Conservation (phyloP, 2,329 filamentous ascomycete genomes). For the Colletotrichum sublineola region DNA sequence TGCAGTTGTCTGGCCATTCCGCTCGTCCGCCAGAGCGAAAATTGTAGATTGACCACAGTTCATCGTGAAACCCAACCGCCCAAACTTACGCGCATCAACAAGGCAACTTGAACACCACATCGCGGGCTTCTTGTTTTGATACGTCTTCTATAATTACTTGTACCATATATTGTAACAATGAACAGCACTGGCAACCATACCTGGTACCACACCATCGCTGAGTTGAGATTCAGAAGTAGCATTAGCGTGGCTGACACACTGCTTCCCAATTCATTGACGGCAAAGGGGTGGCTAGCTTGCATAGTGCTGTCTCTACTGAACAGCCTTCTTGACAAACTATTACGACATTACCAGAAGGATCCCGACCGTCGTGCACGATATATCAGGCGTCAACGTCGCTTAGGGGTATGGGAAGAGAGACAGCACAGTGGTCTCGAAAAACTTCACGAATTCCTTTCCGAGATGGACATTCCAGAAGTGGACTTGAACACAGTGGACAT, state of each 20-base stretch:
- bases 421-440: constrained; percentile 34
- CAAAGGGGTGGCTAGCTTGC: constrained; percentile 31
- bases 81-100: no score
- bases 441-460: constrained; percentile 28
- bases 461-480: constrained; percentile 29
- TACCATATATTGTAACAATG: not conserved
- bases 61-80: not conserved
- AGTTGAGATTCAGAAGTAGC: constrained; percentile 5
- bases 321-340: constrained; percentile 15
- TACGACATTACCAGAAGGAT: constrained; percentile 18
- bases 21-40: not conserved
- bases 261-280: constrained; percentile 14
- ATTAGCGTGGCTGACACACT: not conserved
- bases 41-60: not conserved
- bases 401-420: constrained; percentile 33
- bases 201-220: constrained; percentile 19
- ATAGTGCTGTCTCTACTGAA: constrained; percentile 24
- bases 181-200: constrained; percentile 12
- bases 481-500: constrained; percentile 36
- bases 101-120: rapidly evolving
- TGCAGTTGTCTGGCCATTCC: not conserved
- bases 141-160: not conserved
- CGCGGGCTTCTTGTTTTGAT: no score
- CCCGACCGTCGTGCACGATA: not conserved
- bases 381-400: constrained; percentile 18